phyloP scores from a whole-genome alignment of 2,329 filamentous ascomycete genomes.

The Aspergillus ochraceus region DNA sequence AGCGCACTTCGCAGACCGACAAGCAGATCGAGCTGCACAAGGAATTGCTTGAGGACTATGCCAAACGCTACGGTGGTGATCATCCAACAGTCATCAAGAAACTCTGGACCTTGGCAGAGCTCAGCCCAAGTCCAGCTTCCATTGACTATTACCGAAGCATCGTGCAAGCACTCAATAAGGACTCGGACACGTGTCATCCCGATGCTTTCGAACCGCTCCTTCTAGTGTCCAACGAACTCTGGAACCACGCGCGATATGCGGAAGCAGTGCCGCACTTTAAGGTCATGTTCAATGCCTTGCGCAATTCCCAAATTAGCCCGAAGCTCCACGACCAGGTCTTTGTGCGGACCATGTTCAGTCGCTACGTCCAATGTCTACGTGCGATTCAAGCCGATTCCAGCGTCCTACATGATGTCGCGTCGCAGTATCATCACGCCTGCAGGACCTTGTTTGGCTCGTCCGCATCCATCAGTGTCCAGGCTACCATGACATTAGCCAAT shows the following conservation, averaged over 20 bases:
- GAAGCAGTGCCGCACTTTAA: conserved; percentile 38
- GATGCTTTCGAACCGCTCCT: conserved; percentile 41
- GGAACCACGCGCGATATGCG: conserved; percentile 37
- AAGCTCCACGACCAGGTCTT: conserved; percentile 37
- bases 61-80: conserved; percentile 33
- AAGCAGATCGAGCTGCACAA: conserved; percentile 39
- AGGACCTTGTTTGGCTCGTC: conserved; percentile 36
- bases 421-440: conserved; percentile 36
- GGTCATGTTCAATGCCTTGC: conserved; percentile 39
- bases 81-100: conserved; percentile 38
- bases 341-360: conserved; percentile 33
- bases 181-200: conserved; percentile 31
- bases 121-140: conserved; percentile 37
- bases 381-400: conserved; percentile 31
- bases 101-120: conserved; percentile 37
- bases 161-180: conserved; percentile 40
- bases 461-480: conserved; percentile 38
- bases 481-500: conserved; percentile 36
- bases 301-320: conserved; percentile 31
- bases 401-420: conserved; percentile 34
- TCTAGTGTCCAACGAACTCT: conserved; percentile 40
- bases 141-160: conserved; percentile 43
- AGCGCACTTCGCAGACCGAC: conserved; percentile 33
- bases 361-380: conserved; percentile 38
- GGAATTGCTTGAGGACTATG: conserved; percentile 41